Base-by-base conservation (phyloP, 345 rosid genomes). In the Bruguiera parviflora region DNA sequence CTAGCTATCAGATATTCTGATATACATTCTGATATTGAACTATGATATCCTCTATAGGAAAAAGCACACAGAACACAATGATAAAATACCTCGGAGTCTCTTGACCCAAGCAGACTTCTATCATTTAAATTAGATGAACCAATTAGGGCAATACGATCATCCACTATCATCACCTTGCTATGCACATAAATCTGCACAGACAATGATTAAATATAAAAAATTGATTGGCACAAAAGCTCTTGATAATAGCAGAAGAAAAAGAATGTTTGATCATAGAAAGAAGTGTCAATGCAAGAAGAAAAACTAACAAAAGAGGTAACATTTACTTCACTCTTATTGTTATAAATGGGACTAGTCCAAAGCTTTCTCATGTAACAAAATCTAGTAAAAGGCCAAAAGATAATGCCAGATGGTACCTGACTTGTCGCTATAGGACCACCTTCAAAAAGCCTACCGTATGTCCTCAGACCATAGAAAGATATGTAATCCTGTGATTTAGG, bases 91-190 rank as follows among this genome's bases (percentile, higher is more conserved):
- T 93, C 98, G 0, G 98, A 91, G 72, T 93, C 98, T 68, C 98
- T 80, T 49, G 98, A 91, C 64, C 98, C 98, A 53, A 93, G 97
- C 80, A 93, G 80, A 75, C 97, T 91, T 76, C 98, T 75, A 57
- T 93, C 98, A 6, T 93, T 93, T 19, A 93, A 84, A 73, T 93
- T 93, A 33, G 97, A 91, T 21, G 98, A 93, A 71, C 98, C 98
- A 0, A 93, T 81, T 73, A 86, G 65, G 53, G 96, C 76, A 6
- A 72, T 62, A 0, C 86, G 83, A 67, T 93, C 98, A 62, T 93
- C 97, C 64, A 93, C 70, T 69, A 93, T 89, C 91, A 93, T 77
- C 70, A 93, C 77, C 78, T 93, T 93, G 84, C 98, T 93, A 67
- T 93, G 98, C 79, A 91, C 97, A 69, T 93, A 94, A 55, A 94